Evolutionary conservation across 1,284 basidiomycete species (phyloP).

Genomic region (Ceratobasidium sp.): DNA sequence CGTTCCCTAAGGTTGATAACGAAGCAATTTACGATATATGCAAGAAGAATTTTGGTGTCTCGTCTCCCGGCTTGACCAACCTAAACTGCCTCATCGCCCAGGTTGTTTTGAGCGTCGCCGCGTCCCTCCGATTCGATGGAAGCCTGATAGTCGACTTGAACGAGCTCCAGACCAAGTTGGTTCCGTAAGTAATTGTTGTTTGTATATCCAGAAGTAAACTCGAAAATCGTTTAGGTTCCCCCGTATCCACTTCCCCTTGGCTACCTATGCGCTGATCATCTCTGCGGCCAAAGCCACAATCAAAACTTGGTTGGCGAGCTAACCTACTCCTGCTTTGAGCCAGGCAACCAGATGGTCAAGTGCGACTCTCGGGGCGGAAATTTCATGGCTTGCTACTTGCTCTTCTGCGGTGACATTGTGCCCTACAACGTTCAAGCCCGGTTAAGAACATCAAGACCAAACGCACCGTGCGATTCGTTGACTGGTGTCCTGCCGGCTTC

Average conservation of each 20-base stretch:
- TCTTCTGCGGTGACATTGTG: constrained; percentile 97
- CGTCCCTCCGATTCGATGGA: constrained; percentile 97
- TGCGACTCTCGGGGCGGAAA: constrained; percentile 96
- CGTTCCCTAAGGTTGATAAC: constrained; percentile 85
- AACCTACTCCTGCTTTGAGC: constrained; percentile 99
- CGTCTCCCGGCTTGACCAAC: constrained; percentile 93
- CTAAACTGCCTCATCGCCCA: constrained; percentile 97
- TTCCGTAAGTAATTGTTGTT: constrained; percentile 76
- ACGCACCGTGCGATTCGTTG: constrained; percentile 96
- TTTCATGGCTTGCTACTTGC: constrained; percentile 86
- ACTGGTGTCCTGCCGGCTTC: constrained; percentile 81
- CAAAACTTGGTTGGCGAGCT: constrained; percentile 98
- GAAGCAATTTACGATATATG: constrained; percentile 99
- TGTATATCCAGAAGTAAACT: background rate
- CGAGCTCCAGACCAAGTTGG: constrained; percentile 99
- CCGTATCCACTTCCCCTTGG: constrained; percentile 98
- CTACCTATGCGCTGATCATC: constrained; percentile 95
- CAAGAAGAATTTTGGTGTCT: constrained; percentile 93
- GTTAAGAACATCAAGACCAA: constrained; percentile 97
- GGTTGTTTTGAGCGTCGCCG: constrained; percentile 98
- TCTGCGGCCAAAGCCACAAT: constrained; percentile 88
- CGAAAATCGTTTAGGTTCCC: constrained; percentile 76
- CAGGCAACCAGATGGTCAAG: constrained; percentile 98
- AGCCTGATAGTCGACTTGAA: constrained; percentile 98
- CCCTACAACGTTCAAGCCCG: constrained; percentile 96